Evolutionary conservation across 1,139 yeast genomes (phyloP), one percentile per base, ranked within the genome.

Genomic region (Lodderomyces oxycetoniae): DNA sequence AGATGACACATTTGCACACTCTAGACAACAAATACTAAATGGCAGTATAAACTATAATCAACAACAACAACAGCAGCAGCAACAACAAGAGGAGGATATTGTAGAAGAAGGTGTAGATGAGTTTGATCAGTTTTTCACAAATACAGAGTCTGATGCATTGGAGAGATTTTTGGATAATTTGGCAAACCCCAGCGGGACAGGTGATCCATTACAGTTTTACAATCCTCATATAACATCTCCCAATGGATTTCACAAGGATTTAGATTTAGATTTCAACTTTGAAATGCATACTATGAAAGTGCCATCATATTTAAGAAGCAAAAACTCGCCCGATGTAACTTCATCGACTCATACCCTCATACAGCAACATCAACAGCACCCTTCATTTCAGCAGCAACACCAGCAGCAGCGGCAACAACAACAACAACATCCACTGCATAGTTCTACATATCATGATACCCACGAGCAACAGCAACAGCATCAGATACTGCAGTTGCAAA

Each of bases 161-260:
- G 73, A 67, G 39, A 57, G 50, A 44, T 68, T 68, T 41, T 57
- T 68, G 50, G 74, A 68, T 44, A 63, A 60, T 41, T 58, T 68
- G 48, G 69, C 72, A 16, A 57, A 54, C 38, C 64, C 66, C 4
- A 37, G 37, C 25, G 34, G 39, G 13, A 41, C 49, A 5, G 39
- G 38, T 12, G 50, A 56, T 40, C 68, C 69, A 3, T 50, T 61
- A 34, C 65, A 61, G 33, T 52, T 62, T 36, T 63, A 62, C 44
- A 49, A 48, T n/a, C 20, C 23, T 15, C 21, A 13, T 7, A 31
- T 16, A 11, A 16, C 33, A 22, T 17, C 34, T 30, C 13, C 23
- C n/a, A 17, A 22, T 27, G 4, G 4, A 15, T 21, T 9, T 13
- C 28, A n/a, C 22, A 23, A 9, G 3, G 28, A 33, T 19, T 28